Base-by-base conservation (phyloP, 2,329 filamentous ascomycete species). In the Trichoderma sp. region DNA sequence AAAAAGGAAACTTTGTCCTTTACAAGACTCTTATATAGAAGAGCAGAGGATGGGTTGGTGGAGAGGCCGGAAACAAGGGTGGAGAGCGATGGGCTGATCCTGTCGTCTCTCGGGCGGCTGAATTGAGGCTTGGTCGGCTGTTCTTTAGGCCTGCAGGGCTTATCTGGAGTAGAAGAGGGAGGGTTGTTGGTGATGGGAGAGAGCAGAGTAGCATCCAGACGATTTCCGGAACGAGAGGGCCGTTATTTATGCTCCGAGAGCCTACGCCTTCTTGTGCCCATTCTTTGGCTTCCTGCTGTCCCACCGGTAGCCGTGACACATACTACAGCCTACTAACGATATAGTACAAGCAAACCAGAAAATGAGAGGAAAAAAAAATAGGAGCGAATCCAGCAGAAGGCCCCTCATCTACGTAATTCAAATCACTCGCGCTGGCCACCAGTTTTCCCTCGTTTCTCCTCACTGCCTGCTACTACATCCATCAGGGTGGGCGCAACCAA, bases 31-130 rank as follows among this genome's bases (percentile, higher is more conserved):
- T 55, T 59, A 39, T 59, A 63, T 63, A 63, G n/a, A 52, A 49
- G 46, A 49, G 46, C 46, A 11, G 11, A 24, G 24, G 46, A 24
- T 21, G 21, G 37, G 37, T n/a, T 43, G 24, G 32, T 43, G 37
- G 58, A 30, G n/a, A 30, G 24, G 37, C 14, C 14, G 56, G 21
- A n/a, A 26, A 37, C 49, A 54, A 64, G 60, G 60, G 60, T 64
- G 60, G 60, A 64, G 60, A 55, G 60, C 60, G 60, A 64, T 64
- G 60, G 49, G 49, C 60, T 64, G 60, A 64, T 64, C 32, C 60
- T 55, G 49, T 64, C 60, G 60, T 54, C 60, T 64, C 49, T 64
- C 43, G 51, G 59, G 28, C 28, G 60, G 46, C 60, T 52, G 60
- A 21, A 54, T 63, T 43, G 59, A 63, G 60, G 46, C 49, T 64